Base-by-base conservation (phyloP, 2,329 filamentous ascomycete genomes). In the Neofusicoccum cordaticola region DNA sequence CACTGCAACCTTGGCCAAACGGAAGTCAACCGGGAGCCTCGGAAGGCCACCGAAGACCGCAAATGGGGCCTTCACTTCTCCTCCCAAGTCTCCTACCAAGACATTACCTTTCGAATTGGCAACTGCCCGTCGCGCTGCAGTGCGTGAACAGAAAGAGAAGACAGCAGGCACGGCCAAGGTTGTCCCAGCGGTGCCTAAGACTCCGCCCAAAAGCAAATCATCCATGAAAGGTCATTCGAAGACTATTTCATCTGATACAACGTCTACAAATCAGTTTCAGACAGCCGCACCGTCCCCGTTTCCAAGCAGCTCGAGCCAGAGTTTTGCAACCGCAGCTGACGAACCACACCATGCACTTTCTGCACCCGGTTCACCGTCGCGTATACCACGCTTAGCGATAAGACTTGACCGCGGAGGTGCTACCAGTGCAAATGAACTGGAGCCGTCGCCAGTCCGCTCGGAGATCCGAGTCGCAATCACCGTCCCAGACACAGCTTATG, bases 51-150 rank as follows among this genome's bases (percentile, higher is more conserved):
- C 19, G 9, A 52, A 53, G 12, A 15, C 47, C n/a, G 39, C 61
- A 4, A 42, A 47, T 37, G 56, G 37, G 5, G 39, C 19, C 2
- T 39, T 39, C 6, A 17, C n/a, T n/a, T 9, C 51, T 3, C 8
- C 50, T 31, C 48, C 41, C 9, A 63, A 48, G 19, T 60, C 63
- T 13, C 63, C 63, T 22, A 61, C 63, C 8, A 65, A 65, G 56
- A 37, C 31, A 2, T 19, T 53, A 11, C 63, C 53, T 3, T 60
- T 61, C 13, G 31, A 27, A 19, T 27, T 65, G 11, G 63, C 53
- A 22, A 65, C 63, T 6, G 63, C 63, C 5, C 63, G 56, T 27
- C 63, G 63, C 47, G 63, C 63, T 7, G 53, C 53, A 51, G 63
- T 19, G 31, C 53, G 63, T 8, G 63, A 65, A 31, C 34, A 50